These are phyloP conservation scores for Ceriops tagal DNA, from an alignment of 345 rosid species.

Conservation along the genomic window DNA sequence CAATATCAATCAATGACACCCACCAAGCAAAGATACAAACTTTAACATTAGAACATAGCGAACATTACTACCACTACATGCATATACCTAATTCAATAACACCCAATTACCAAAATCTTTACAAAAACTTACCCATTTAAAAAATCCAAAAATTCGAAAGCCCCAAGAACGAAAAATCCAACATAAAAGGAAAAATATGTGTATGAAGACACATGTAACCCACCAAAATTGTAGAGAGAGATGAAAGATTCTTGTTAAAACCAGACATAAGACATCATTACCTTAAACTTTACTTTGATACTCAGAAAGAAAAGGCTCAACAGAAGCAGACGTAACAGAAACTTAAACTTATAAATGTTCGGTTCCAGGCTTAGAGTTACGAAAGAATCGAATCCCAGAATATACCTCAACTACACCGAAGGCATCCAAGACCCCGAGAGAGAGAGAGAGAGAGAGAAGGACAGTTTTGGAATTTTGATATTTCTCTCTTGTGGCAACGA, in stretches of 20 bases:
- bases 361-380: no score
- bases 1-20: constrained; percentile 11
- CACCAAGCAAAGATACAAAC: constrained; percentile 13
- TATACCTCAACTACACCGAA: constrained; percentile 36
- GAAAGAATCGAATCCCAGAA: constrained; percentile 41
- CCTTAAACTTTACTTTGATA: constrained; percentile 13
- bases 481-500: constrained; percentile 1
- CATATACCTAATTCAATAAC: background rate
- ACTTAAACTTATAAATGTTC: background rate
- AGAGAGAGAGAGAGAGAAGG: constrained; percentile 13
- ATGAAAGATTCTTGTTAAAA: background rate
- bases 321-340: background rate
- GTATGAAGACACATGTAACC: no score
- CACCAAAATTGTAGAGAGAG: background rate
- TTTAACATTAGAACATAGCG: constrained; percentile 6
- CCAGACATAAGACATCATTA: background rate
- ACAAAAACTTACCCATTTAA: background rate
- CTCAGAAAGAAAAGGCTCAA: constrained; percentile 7
- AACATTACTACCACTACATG: background rate
- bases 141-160: background rate
- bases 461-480: constrained; percentile 16
- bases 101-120: background rate
- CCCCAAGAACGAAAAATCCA: background rate
- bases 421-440: background rate
- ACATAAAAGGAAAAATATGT: background rate